phyloP scores from a whole-genome alignment of 805 yeast species.

The Metschnikowia aberdeeniae region DNA sequence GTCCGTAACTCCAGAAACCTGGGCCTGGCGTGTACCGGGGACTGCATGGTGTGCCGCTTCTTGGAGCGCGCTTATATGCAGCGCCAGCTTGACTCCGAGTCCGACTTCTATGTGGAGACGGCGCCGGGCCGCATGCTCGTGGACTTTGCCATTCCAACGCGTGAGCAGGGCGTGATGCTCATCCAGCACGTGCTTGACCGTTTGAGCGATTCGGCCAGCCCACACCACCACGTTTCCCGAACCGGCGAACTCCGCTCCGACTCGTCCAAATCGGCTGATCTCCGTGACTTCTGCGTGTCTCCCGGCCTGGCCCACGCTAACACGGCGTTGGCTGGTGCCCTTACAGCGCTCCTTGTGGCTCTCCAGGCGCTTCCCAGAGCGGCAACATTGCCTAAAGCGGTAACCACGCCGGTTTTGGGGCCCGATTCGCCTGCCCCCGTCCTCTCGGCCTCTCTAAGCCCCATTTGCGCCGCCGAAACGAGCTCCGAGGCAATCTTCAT shows the following conservation, averaged over 20 bases:
- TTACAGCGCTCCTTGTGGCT: too few relatives aligned
- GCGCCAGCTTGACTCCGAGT: background rate
- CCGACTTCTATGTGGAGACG: background rate
- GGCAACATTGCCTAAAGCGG: too few relatives aligned
- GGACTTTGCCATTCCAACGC: background rate
- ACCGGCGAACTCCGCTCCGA: too few relatives aligned
- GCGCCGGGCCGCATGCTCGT: background rate
- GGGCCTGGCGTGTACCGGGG: background rate
- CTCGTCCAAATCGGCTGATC: too few relatives aligned
- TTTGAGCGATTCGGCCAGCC: background rate
- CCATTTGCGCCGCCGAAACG: background rate
- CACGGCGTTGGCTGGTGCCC: too few relatives aligned
- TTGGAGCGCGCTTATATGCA: background rate
- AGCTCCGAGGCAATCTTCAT: constrained; percentile 1
- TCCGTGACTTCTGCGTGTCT: too few relatives aligned
- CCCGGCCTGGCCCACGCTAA: too few relatives aligned
- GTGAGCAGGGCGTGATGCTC: background rate
- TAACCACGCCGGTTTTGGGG: background rate
- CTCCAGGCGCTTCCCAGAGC: too few relatives aligned
- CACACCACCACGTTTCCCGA: too few relatives aligned
- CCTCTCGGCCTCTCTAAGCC: too few relatives aligned
- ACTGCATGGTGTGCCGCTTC: constrained; percentile 1
- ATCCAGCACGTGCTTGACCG: constrained; percentile 1
- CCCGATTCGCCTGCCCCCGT: too few relatives aligned
- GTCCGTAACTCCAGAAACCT: background rate